Base-by-base conservation (phyloP, 768 basidiomycete genomes). In the Tricholoma terreum region DNA sequence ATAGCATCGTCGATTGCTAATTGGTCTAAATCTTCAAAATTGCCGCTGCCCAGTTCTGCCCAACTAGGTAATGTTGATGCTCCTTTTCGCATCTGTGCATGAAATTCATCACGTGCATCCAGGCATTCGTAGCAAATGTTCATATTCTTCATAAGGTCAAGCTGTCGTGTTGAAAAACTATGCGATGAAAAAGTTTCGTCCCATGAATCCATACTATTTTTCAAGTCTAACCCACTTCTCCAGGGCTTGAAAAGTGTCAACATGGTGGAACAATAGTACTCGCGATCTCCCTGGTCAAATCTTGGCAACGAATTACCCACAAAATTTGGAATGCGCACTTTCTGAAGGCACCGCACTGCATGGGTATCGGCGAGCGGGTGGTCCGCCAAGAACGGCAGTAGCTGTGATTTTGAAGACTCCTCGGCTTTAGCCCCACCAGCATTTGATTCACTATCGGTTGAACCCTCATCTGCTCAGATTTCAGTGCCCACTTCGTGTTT, bases 181-280 rank as follows among this genome's bases (percentile, higher is more conserved):
- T 60, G 17, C 6, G 30, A 53, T 4, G 35, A 12, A 31, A 69
- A 72, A 1, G 58, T 63, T 2, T 63, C 55, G 34, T 66, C 65
- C 71, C 71, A 76, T 12, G 56, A 46, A n/a, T 58, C n/a, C 51
- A 34, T 22, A 4, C 8, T 19, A 1, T 14, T 9, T 53, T 72
- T 71, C 17, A 75, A 57, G 34, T 73, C 68, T 2, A 40, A 7
- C 0, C 71, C 69, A 14, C 59, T 59, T 27, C 71, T 57, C 71
- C 73, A 73, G 2, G 74, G 73, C 27, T 68, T 65, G 55, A 74
- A 75, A 3, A 75, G 43, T 2, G 69, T 67, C 1, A 74, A 49
- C 71, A 77, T 73, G 1, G 69, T 63, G 31, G 43, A 46, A 56
- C 68, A 71, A 55, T 74, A 75, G 17, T 67, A 67, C 38, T 73